Evolutionary conservation across 768 basidiomycete species (phyloP).

Genomic region (Mycena haematopus): DNA sequence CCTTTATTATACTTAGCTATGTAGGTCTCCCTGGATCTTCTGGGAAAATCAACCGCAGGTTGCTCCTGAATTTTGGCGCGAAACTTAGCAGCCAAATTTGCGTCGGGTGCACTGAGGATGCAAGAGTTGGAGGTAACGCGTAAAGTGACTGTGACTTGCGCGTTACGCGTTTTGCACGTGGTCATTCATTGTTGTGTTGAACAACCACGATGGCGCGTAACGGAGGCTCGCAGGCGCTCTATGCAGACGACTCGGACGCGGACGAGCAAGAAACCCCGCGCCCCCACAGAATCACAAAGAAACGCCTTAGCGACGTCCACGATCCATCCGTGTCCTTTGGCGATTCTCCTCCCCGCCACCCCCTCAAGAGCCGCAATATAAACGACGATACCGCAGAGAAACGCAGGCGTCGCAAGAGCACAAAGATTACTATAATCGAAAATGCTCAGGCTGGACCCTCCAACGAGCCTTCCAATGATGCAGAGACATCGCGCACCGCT

Average conservation of each 20-base stretch:
- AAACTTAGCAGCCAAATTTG: too few species aligned
- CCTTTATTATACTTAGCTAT: too few species aligned
- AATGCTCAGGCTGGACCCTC: slow-evolving; percentile 65
- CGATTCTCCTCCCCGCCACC: slow-evolving; percentile 45
- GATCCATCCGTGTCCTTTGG: slow-evolving; percentile 45
- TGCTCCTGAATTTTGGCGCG: too few species aligned
- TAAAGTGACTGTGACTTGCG: not conserved
- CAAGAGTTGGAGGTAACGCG: too few species aligned
- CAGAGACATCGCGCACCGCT: slow-evolving; percentile 52
- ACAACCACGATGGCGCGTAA: slow-evolving; percentile 31
- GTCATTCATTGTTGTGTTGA: slow-evolving; percentile 13
- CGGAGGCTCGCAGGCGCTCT: slow-evolving; percentile 41
- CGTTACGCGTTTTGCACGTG: slow-evolving; percentile 14
- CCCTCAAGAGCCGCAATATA: slow-evolving; percentile 57
- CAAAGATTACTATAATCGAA: slow-evolving; percentile 65
- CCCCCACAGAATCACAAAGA: slow-evolving; percentile 50
- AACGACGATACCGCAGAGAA: slow-evolving; percentile 93
- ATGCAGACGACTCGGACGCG: slow-evolving; percentile 48
- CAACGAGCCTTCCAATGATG: slow-evolving; percentile 44
- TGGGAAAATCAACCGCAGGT: too few species aligned
- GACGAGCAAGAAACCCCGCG: slow-evolving; percentile 48
- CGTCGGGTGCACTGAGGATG: too few species aligned
- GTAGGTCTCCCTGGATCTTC: too few species aligned
- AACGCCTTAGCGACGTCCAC: slow-evolving; percentile 67
- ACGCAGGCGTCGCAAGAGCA: slow-evolving; percentile 79